phyloP scores from a whole-genome alignment of 805 yeast species.

The Torulaspora indica region DNA sequence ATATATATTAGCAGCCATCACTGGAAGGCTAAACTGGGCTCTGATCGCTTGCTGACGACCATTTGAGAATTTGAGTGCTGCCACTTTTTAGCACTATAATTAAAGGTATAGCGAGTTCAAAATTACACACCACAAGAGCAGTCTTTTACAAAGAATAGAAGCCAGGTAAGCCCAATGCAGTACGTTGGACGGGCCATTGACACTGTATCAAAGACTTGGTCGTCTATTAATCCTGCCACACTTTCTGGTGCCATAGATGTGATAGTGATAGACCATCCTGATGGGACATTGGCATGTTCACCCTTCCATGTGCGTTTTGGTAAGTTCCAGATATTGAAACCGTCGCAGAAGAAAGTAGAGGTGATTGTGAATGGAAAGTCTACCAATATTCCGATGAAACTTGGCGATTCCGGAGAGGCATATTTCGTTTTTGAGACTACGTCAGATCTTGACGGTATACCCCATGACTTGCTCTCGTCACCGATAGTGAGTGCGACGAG shows the following conservation, averaged over 20 bases:
- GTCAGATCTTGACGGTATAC: slow-evolving; percentile 53
- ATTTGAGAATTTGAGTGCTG: neutral
- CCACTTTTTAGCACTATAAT: no score
- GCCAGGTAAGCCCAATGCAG: slow-evolving; percentile 53
- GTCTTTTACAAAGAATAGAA: neutral
- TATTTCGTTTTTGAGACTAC: slow-evolving; percentile 90
- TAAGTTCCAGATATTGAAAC: slow-evolving; percentile 84
- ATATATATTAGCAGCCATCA: no score
- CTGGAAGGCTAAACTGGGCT: neutral
- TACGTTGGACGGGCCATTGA: slow-evolving; percentile 95
- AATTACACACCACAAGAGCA: neutral
- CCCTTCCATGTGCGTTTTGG: slow-evolving; percentile 98
- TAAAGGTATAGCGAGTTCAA: slow-evolving; percentile 1
- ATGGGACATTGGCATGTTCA: slow-evolving; percentile 74
- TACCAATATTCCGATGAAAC: slow-evolving; percentile 87
- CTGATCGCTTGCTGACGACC: neutral
- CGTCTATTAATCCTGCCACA: slow-evolving; percentile 93
- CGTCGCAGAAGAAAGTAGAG: slow-evolving; percentile 91
- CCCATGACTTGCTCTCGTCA: slow-evolving; percentile 74
- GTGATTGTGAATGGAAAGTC: slow-evolving; percentile 77
- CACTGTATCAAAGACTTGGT: slow-evolving; percentile 95
- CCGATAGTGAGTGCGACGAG: slow-evolving; percentile 69
- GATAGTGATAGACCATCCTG: slow-evolving; percentile 85
- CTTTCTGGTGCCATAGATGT: slow-evolving; percentile 96
- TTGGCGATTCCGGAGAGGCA: slow-evolving; percentile 98